phyloP scores from a whole-genome alignment of 768 basidiomycete species.

The Suillus subluteus region DNA sequence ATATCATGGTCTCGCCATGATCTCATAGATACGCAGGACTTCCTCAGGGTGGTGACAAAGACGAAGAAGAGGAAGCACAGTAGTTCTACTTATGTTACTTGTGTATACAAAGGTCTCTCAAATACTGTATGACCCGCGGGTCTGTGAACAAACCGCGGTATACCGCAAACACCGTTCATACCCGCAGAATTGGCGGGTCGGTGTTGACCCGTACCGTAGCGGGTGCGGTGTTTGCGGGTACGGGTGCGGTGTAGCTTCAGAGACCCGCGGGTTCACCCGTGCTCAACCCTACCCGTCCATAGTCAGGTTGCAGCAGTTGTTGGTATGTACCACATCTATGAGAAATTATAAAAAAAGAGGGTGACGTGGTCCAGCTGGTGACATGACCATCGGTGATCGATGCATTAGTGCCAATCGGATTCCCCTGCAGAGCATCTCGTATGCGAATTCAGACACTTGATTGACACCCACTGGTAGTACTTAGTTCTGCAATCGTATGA shows the following conservation, averaged over 20 bases:
- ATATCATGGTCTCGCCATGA: slow-evolving; percentile 20
- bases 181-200: too few species aligned
- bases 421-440: slow-evolving; percentile 48
- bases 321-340: not conserved
- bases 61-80: too few species aligned
- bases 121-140: too few species aligned
- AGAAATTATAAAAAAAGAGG: not conserved
- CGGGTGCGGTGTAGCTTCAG: not conserved
- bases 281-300: not conserved
- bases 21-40: not conserved
- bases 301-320: not conserved
- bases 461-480: not conserved
- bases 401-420: slow-evolving; percentile 18
- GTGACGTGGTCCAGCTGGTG: too few species aligned
- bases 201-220: too few species aligned
- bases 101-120: too few species aligned
- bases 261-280: too few species aligned
- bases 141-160: too few species aligned
- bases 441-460: slow-evolving; percentile 29
- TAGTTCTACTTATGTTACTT: slow-evolving; percentile 17
- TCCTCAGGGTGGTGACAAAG: too few species aligned
- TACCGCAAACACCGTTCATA: too few species aligned
- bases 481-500: slow-evolving; percentile 42
- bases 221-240: too few species aligned
- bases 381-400: too few species aligned